Conservation (phyloP, 768 basidiomycete genomes). For the Agaricus subrufescens region DNA sequence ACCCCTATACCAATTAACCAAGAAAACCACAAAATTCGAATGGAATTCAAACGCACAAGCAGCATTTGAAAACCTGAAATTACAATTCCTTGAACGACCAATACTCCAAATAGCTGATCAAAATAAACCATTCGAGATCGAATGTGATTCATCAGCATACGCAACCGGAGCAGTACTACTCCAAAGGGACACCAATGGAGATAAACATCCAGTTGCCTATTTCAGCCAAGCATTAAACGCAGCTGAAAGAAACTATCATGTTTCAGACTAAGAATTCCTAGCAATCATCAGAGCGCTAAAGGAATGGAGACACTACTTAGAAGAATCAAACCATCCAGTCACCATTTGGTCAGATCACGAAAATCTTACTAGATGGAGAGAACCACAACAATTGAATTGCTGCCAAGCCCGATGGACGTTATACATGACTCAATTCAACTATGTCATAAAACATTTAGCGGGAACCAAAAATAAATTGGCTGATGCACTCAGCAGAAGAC, state of each 20-base stretch:
- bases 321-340: not conserved
- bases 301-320: not conserved
- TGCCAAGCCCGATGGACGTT: not conserved
- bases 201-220: too few species aligned
- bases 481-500: too few species aligned
- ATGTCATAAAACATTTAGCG: too few species aligned
- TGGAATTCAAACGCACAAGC: not conserved
- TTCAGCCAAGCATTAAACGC: not conserved
- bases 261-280: not conserved
- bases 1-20: not conserved
- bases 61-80: slow-evolving; percentile 20
- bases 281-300: not conserved
- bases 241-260: not conserved
- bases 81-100: not conserved
- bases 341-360: too few species aligned
- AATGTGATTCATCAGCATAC: not conserved
- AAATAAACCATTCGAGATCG: slow-evolving; percentile 3
- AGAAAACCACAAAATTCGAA: not conserved
- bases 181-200: too few species aligned
- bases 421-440: too few species aligned
- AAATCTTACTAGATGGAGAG: not conserved
- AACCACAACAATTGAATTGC: not conserved
- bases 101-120: not conserved
- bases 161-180: too few species aligned
- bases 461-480: not conserved